Percentiles rank a stretch among this genome's conserved stretches.
Conservation (phyloP, 768 basidiomycete genomes). For the Tylopilus plumbeoviolaceoides region DNA sequence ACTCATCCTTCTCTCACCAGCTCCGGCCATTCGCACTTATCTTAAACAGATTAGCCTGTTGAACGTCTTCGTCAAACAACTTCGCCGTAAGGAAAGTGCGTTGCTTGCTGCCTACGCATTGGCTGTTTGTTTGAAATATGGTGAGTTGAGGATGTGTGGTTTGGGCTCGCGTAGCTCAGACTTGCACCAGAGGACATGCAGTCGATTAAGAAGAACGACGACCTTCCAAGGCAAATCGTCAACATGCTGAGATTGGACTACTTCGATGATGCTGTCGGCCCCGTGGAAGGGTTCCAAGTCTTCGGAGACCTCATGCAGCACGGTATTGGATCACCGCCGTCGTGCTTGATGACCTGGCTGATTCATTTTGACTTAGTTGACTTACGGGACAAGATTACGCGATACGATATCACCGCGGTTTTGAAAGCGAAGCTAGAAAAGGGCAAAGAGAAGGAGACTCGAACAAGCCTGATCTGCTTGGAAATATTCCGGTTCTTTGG, state of each 20-base stretch:
- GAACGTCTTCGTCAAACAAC: slow-evolving; percentile 10
- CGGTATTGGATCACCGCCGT: slow-evolving; percentile 4
- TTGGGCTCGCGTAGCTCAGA: background rate
- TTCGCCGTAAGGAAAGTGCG: slow-evolving; percentile 9
- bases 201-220: slow-evolving; percentile 1
- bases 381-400: slow-evolving; percentile 12
- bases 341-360: background rate
- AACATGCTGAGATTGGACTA: slow-evolving; percentile 19
- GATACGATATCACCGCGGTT: slow-evolving; percentile 15
- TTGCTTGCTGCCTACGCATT: slow-evolving; percentile 21
- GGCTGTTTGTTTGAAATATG: slow-evolving; percentile 8
- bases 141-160: slow-evolving; percentile 3
- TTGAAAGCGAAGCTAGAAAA: slow-evolving; percentile 13
- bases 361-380: slow-evolving; percentile 7
- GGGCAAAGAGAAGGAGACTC: slow-evolving; percentile 11
- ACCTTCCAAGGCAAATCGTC: slow-evolving; percentile 12
- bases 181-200: slow-evolving; percentile 12
- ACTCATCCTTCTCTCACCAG: slow-evolving; percentile 5
- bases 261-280: slow-evolving; percentile 22
- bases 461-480: slow-evolving; percentile 22
- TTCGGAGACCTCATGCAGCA: slow-evolving; percentile 19
- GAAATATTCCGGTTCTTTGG: slow-evolving; percentile 21
- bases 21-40: background rate
- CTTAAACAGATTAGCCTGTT: slow-evolving; percentile 6
- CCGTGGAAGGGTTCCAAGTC: slow-evolving; percentile 20